These are phyloP conservation scores for Candida fluviatilis DNA, from an alignment of 805 yeast species.

Conservation along the genomic window DNA sequence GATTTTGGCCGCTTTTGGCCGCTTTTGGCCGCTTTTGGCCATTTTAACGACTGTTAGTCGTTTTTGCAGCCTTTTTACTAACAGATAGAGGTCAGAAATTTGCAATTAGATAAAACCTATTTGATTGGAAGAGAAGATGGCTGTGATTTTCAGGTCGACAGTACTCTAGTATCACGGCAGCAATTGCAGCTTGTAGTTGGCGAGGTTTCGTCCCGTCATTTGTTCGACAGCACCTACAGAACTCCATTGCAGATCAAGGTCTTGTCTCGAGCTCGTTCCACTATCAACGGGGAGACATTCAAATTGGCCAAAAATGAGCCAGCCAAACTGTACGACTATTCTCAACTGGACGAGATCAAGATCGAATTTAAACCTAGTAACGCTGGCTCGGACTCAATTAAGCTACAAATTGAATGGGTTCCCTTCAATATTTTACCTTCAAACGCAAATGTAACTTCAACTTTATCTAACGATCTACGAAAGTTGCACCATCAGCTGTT, in stretches of 20 bases:
- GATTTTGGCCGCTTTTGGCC: no score
- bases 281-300: conserved; percentile 21
- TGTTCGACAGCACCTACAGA: conserved; percentile 2
- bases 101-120: conserved; percentile 11
- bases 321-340: conserved; percentile 2
- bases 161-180: conserved; percentile 27
- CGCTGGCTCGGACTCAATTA: conserved; percentile 11
- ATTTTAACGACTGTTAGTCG: no score
- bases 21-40: no score
- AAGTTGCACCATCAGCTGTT: conserved; percentile 1
- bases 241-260: conserved; percentile 19
- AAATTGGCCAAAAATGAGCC: conserved; percentile 14
- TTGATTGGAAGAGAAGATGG: conserved; percentile 27
- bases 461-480: not conserved
- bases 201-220: conserved; percentile 4
- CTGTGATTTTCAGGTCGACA: conserved; percentile 22
- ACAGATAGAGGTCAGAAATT: conserved; percentile 5
- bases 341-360: conserved; percentile 5
- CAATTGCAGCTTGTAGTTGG: conserved; percentile 21
- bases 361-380: conserved; percentile 7
- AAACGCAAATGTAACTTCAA: conserved; percentile 3
- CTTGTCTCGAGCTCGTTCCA: conserved; percentile 27
- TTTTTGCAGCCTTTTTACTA: not conserved
- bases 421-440: conserved; percentile 13
- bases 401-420: conserved; percentile 14